Percentiles rank a stretch among this genome's conserved stretches.
Conservation (phyloP, 495 filamentous ascomycete genomes). For the Glonium stellatum region DNA sequence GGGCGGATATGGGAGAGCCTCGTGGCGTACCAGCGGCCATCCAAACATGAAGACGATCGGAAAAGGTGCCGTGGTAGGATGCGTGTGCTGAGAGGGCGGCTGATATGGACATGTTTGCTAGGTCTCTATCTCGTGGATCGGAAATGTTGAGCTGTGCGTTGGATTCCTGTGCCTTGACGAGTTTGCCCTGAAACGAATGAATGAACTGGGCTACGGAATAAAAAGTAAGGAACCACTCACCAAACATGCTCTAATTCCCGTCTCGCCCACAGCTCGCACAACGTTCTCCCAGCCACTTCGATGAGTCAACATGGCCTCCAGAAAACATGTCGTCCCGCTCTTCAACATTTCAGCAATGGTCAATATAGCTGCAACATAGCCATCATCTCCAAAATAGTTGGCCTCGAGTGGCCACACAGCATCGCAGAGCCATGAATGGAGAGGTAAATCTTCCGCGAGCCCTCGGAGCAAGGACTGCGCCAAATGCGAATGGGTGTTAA, state of each 20-base stretch:
- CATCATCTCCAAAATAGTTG: constrained; percentile 42
- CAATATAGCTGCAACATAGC: constrained; percentile 42
- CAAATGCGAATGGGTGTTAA: constrained; percentile 47
- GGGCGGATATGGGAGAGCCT: constrained; percentile 5
- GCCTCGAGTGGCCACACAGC: constrained; percentile 46
- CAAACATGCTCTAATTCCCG: constrained; percentile 45
- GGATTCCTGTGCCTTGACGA: constrained; percentile 36
- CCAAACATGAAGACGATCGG: constrained; percentile 9
- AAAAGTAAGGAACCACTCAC: constrained; percentile 19
- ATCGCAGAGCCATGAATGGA: constrained; percentile 45
- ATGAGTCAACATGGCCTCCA: constrained; percentile 47
- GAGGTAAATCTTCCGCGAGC: constrained; percentile 42
- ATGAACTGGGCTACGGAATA: neutral
- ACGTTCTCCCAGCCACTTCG: constrained; percentile 44
- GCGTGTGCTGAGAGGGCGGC: constrained; percentile 8
- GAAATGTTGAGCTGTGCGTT: constrained; percentile 32
- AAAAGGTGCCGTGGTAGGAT: constrained; percentile 7
- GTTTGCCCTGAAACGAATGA: constrained; percentile 38
- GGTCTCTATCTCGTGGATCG: constrained; percentile 34
- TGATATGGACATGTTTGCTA: constrained; percentile 17
- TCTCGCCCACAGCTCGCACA: constrained; percentile 42
- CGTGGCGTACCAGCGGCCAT: constrained; percentile 9
- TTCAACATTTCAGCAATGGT: constrained; percentile 48
- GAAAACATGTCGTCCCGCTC: constrained; percentile 46
- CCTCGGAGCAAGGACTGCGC: constrained; percentile 46